Evolutionary conservation across 2,329 filamentous ascomycete species (phyloP).

Genomic region (Diaporthe citri): DNA sequence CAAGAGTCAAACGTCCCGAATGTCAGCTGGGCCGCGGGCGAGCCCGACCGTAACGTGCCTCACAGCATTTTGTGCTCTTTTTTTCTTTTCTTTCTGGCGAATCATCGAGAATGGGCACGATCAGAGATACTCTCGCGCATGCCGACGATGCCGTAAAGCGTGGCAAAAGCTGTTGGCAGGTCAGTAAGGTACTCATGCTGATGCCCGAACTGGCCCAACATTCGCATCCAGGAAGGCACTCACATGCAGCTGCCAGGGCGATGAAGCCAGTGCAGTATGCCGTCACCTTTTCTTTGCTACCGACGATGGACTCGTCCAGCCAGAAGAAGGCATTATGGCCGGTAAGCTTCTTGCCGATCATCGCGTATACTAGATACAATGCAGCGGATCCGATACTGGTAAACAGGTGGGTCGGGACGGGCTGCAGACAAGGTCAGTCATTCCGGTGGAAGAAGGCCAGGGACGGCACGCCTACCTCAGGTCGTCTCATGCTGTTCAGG

Average conservation of each 20-base stretch:
- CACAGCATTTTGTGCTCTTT: background rate
- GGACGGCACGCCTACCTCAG: constrained; percentile 53
- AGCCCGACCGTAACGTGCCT: background rate
- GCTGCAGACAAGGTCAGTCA: constrained; percentile 48
- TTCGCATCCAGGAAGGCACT: constrained; percentile 45
- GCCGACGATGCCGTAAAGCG: constrained; percentile 62
- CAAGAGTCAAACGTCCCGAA: background rate
- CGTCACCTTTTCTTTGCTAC: constrained; percentile 58
- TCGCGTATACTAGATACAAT: constrained; percentile 64
- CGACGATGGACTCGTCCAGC: constrained; percentile 60
- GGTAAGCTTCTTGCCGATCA: constrained; percentile 60
- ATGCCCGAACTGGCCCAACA: background rate
- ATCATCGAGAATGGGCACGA: constrained; percentile 24
- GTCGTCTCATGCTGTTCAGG: constrained; percentile 67
- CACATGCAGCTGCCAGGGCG: constrained; percentile 58
- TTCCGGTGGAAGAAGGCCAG: background rate
- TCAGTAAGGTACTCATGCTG: constrained; percentile 19
- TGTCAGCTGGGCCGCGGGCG: background rate
- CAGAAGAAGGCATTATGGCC: constrained; percentile 64
- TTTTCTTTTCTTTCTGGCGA: background rate
- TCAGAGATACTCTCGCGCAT: constrained; percentile 57
- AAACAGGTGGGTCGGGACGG: constrained; percentile 58
- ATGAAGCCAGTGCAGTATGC: constrained; percentile 61
- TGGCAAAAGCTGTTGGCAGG: constrained; percentile 56
- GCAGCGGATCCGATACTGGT: constrained; percentile 56